Conservation (phyloP, 2,329 filamentous ascomycete species). For the Aspergillus calidoustus region DNA sequence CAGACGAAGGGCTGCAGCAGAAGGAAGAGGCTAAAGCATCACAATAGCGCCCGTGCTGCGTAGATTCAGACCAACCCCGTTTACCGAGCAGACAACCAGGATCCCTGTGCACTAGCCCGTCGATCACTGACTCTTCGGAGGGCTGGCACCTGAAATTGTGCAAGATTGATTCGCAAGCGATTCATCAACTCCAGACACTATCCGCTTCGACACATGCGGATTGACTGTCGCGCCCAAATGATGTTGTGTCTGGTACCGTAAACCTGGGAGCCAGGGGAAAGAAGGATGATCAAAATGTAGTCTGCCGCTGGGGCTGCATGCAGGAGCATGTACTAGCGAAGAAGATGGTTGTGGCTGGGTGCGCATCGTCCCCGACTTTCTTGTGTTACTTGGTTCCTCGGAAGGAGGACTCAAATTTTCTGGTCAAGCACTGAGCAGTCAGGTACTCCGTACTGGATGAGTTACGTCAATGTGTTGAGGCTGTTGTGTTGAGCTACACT, state of each 20-base stretch:
- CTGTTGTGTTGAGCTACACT: background rate
- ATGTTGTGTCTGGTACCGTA: background rate
- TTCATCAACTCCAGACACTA: conserved; percentile 13
- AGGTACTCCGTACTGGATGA: background rate
- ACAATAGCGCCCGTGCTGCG: conserved; percentile 1
- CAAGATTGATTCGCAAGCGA: background rate
- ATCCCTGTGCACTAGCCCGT: background rate
- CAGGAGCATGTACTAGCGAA: background rate
- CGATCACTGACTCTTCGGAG: conserved; percentile 15
- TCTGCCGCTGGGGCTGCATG: conserved; percentile 12
- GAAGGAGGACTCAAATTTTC: background rate
- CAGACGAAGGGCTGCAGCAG: conserved; percentile 6
- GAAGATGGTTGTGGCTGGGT: background rate
- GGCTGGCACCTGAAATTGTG: background rate
- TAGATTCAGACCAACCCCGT: conserved; percentile 3
- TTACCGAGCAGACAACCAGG: conserved; percentile 5
- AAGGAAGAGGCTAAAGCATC: conserved; percentile 7
- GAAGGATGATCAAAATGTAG: conserved; percentile 7
- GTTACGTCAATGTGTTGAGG: background rate
- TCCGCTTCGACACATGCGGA: conserved; percentile 9
- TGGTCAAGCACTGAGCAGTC: background rate
- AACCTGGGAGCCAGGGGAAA: background rate
- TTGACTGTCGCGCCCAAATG: background rate
- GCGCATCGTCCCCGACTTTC: conserved; percentile 4
- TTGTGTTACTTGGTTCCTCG: conserved; percentile 1